Evolutionary conservation across 2,329 filamentous ascomycete genomes (phyloP).

Genomic region (Aspergillus japonicus): DNA sequence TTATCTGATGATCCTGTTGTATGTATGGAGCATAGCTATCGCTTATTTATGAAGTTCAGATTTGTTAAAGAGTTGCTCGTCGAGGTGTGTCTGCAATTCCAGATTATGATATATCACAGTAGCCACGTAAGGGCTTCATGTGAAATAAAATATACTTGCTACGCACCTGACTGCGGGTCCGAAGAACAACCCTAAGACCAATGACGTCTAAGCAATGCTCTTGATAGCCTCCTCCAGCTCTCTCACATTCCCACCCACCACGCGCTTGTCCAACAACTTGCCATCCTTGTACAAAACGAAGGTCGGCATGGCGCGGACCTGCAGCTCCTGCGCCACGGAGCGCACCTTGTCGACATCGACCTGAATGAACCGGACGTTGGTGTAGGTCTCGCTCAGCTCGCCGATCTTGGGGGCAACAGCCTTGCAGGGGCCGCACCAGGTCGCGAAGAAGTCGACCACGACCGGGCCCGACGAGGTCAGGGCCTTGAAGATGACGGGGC

Average conservation of each 20-base stretch:
- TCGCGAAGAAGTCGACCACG: conserved; percentile 55
- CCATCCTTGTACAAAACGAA: conserved; percentile 44
- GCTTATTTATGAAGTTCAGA: too few relatives aligned
- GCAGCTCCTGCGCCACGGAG: conserved; percentile 50
- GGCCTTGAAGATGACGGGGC: conserved; percentile 60
- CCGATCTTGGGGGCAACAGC: conserved; percentile 54
- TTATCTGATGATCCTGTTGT: neutral
- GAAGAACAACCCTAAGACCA: neutral
- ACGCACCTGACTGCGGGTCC: too few relatives aligned
- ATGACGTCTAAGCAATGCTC: conserved; percentile 8
- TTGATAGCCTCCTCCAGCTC: conserved; percentile 30
- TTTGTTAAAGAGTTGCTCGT: too few relatives aligned
- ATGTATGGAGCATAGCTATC: neutral
- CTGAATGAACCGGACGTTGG: conserved; percentile 54
- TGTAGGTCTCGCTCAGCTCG: conserved; percentile 51
- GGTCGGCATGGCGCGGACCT: conserved; percentile 50
- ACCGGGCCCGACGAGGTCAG: conserved; percentile 51
- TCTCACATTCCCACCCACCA: conserved; percentile 30
- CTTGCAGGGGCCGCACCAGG: conserved; percentile 60
- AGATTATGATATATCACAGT: too few relatives aligned
- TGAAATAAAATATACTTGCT: too few relatives aligned
- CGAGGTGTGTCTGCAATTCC: too few relatives aligned
- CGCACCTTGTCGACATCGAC: conserved; percentile 56
- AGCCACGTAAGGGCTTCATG: too few relatives aligned
- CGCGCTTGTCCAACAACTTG: conserved; percentile 28